Evolutionary conservation across 2,329 filamentous ascomycete species (phyloP).

Genomic region (Diaporthe australafricana): DNA sequence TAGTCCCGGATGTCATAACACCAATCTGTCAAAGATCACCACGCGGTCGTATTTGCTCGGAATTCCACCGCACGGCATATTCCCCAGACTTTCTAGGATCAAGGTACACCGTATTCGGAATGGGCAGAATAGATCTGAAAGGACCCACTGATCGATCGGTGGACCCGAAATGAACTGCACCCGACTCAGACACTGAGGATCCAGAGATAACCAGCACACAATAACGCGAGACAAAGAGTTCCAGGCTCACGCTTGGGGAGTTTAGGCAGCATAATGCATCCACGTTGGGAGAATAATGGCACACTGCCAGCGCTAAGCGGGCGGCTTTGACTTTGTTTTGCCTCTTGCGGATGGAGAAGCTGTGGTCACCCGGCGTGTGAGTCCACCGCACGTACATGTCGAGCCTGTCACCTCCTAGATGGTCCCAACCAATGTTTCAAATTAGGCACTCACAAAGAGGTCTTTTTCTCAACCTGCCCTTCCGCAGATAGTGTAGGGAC

Average conservation of each 20-base stretch:
- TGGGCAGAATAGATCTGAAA: background rate
- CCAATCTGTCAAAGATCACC: background rate
- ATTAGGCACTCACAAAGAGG: too few relatives aligned
- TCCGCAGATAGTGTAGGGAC: too few relatives aligned
- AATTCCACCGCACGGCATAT: background rate
- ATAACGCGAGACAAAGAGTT: background rate
- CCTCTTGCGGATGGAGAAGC: too few relatives aligned
- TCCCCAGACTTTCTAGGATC: conserved; percentile 3
- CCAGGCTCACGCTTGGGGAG: background rate
- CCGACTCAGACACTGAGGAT: background rate
- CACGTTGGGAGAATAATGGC: too few relatives aligned
- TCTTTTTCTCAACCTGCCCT: too few relatives aligned
- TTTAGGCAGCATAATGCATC: background rate
- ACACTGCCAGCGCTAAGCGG: too few relatives aligned
- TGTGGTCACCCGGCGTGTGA: too few relatives aligned
- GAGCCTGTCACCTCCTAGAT: too few relatives aligned
- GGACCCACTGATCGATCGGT: background rate
- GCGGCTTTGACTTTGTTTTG: too few relatives aligned
- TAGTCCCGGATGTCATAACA: background rate
- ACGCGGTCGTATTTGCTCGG: background rate
- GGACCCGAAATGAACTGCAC: background rate
- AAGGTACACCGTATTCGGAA: background rate
- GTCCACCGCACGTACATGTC: too few relatives aligned
- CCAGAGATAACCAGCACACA: background rate
- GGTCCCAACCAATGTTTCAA: too few relatives aligned